phyloP scores from a whole-genome alignment of 106 monocot species.

The Dendrobium nobile region DNA sequence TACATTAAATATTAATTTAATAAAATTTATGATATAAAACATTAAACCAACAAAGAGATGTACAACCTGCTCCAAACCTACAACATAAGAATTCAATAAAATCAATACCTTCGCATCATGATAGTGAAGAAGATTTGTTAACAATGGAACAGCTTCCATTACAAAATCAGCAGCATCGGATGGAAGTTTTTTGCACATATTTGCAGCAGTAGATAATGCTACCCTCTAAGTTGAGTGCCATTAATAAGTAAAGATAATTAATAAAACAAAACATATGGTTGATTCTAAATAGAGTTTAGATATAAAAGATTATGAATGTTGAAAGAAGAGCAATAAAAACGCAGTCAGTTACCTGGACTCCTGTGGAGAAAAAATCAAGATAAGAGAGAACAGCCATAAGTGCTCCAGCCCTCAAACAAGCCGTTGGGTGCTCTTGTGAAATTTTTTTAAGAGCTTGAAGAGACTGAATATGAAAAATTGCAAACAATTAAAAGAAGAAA shows the following conservation, averaged over 20 bases:
- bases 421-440: conserved; percentile 92
- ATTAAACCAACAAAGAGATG: not conserved
- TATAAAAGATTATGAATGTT: not conserved
- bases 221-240: conserved; percentile 60
- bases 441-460: conserved; percentile 99
- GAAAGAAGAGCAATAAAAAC: not conserved
- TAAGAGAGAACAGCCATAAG: conserved; percentile 99
- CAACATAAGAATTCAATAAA: not conserved
- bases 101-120: conserved; percentile 81
- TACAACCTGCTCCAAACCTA: not conserved
- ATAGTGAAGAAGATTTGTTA: conserved; percentile 90
- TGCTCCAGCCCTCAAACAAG: conserved; percentile 94
- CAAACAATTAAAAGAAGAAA: not conserved
- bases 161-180: conserved; percentile 99
- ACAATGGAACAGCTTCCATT: conserved; percentile 97
- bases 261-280: not conserved
- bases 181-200: conserved; percentile 97
- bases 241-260: not conserved
- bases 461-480: conserved; percentile 42
- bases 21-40: not conserved
- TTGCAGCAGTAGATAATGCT: conserved; percentile 94
- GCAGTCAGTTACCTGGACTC: conserved; percentile 72
- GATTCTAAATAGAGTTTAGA: not conserved
- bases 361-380: conserved; percentile 98
- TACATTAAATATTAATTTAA: conserved; percentile 2